Base-by-base conservation (phyloP, 768 basidiomycete genomes). In the Pisolithus albus region DNA sequence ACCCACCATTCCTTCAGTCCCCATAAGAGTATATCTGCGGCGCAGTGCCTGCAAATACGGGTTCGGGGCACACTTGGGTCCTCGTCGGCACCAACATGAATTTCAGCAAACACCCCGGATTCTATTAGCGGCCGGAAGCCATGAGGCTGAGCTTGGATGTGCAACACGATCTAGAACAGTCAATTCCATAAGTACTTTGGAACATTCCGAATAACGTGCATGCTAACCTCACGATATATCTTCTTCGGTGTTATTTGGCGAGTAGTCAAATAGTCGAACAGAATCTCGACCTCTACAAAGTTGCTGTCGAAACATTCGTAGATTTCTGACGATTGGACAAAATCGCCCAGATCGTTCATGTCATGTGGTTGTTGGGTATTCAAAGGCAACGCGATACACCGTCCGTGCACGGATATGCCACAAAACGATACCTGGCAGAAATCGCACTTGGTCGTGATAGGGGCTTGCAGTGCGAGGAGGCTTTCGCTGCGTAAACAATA, bases 1-100 rank as follows among this genome's bases (percentile, higher is more conserved):
- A 90, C 69, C 88, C 89, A 91, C 88, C 88, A 92, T 37, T 84
- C 86, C 54, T 76, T 80, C 41, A 91, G 61, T 10, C 88, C 88
- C 73, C 81, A 87, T 3, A 90, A 70, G 16, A 91, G 71, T 2
- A 89, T 76, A 63, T 90, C 87, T 0, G 81, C 74, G 1, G 89
- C 85, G 61, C 88, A 92, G 39, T 79, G 66, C 55, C 88, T 72
- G 62, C 88, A 92, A 40, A 84, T 79, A 45, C 72, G 76, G 43
- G 65, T 74, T 21, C 83, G 78, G n/a, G 84, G 79, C 2, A 78
- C 75, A 23, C 74, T 73, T 3, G 81, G 75, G 49, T 81, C 75
- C 3, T 78, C 75, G 48, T 86, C 84, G 7, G 69, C 61, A 5
- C 79, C 80, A 8, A 78, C 71, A 59, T 88, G 83, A 37, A 87